These are phyloP conservation scores for Debaryomyces sp. DNA, from an alignment of 1,139 yeast genomes.

Conservation along the genomic window DNA sequence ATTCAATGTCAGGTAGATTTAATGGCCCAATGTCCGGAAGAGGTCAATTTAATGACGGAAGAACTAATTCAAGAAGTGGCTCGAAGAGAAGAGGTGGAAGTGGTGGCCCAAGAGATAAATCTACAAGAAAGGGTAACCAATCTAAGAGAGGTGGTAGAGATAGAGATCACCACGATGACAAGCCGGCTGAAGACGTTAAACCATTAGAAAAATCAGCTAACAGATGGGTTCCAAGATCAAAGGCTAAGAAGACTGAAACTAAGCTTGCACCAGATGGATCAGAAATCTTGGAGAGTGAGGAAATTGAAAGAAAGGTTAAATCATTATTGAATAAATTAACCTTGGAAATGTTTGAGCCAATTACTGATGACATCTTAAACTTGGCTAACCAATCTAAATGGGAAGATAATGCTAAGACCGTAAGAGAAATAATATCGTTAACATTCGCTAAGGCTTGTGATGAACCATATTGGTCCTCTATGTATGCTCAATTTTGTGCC, in stretches of 20 bases:
- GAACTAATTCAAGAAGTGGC: conserved; percentile 71
- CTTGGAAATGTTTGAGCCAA: conserved; percentile 84
- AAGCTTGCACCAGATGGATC: conserved; percentile 80
- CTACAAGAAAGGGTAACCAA: conserved; percentile 53
- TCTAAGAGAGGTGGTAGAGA: conserved; percentile 35
- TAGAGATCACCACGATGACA: conserved; percentile 24
- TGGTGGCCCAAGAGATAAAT: conserved; percentile 54
- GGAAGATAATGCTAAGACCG: conserved; percentile 83
- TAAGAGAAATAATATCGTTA: conserved; percentile 78
- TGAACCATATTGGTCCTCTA: conserved; percentile 97
- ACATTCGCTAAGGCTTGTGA: conserved; percentile 97
- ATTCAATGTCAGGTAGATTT: conserved; percentile 34
- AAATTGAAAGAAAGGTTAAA: conserved; percentile 82
- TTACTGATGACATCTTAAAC: conserved; percentile 72
- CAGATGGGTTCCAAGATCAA: conserved; percentile 93
- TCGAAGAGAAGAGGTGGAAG: conserved; percentile 60
- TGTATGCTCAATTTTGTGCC: conserved; percentile 96
- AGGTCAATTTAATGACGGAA: conserved; percentile 47
- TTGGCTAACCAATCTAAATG: conserved; percentile 85
- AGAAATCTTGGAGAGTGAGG: conserved; percentile 66
- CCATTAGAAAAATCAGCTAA: conserved; percentile 75
- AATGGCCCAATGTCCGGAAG: conserved; percentile 33
- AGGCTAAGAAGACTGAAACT: conserved; percentile 53
- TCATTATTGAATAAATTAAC: conserved; percentile 92
- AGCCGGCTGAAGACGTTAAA: conserved; percentile 52